Evolutionary conservation across 1,139 yeast genomes (phyloP).

Genomic region (Protomyces inouyei): DNA sequence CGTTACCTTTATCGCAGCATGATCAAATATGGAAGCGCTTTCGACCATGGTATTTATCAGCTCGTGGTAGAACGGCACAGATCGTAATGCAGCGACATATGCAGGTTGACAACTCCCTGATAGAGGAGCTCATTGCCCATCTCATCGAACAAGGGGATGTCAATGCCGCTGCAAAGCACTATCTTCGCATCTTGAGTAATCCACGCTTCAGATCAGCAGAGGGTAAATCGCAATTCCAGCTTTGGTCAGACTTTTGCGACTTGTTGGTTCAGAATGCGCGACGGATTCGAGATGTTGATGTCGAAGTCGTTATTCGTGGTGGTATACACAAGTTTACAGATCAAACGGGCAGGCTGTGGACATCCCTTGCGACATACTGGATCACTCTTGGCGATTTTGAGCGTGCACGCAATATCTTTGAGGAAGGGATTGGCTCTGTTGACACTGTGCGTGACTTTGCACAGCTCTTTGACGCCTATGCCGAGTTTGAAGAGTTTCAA

Average conservation of each 20-base stretch:
- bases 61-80: conserved; percentile 47
- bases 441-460: conserved; percentile 60
- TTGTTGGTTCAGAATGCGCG: conserved; percentile 41
- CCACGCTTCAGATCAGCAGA: conserved; percentile 40
- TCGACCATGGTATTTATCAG: conserved; percentile 47
- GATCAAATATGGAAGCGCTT: conserved; percentile 57
- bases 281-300: conserved; percentile 33
- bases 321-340: conserved; percentile 55
- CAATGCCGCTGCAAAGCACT: conserved; percentile 37
- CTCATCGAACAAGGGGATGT: conserved; percentile 36
- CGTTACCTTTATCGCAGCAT: conserved; percentile 54
- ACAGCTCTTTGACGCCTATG: conserved; percentile 56
- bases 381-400: conserved; percentile 42
- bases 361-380: conserved; percentile 51
- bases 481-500: conserved; percentile 57
- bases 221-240: conserved; percentile 44
- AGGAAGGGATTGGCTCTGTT: conserved; percentile 47
- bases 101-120: conserved; percentile 41
- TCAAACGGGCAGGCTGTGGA: conserved; percentile 52
- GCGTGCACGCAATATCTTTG: conserved; percentile 49
- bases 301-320: conserved; percentile 42
- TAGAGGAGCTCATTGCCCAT: conserved; percentile 39
- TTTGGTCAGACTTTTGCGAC: conserved; percentile 51
- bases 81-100: conserved; percentile 48
- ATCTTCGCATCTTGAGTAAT: conserved; percentile 39